These are phyloP conservation scores for Chlorella sp. DNA, from an alignment of 139 green algal genomes.

Conservation along the genomic window DNA sequence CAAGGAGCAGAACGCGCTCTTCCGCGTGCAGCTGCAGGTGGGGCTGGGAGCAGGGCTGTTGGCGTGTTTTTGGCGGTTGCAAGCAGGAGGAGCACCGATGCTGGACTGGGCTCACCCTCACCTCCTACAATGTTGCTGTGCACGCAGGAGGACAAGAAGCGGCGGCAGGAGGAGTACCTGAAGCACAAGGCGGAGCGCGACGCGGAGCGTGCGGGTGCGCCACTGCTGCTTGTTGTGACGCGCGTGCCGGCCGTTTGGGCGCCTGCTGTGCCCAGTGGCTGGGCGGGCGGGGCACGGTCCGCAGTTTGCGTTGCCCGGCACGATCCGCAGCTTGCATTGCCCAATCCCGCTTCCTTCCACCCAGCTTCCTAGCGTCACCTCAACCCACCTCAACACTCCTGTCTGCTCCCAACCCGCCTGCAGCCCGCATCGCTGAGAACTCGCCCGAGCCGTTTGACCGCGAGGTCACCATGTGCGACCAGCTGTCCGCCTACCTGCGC, in stretches of 20 bases:
- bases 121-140: too few species aligned
- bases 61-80: too few species aligned
- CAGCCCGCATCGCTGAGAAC: conserved; percentile 32
- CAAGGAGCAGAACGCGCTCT: conserved; percentile 44
- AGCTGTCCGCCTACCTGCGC: conserved; percentile 40
- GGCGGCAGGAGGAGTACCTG: conserved; percentile 32
- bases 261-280: too few species aligned
- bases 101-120: too few species aligned
- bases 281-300: neutral
- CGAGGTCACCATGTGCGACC: conserved; percentile 47
- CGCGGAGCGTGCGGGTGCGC: conserved; percentile 33
- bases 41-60: neutral
- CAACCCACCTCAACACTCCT: neutral
- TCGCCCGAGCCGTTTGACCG: conserved; percentile 45
- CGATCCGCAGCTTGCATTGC: too few species aligned
- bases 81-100: too few species aligned
- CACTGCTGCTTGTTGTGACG: too few species aligned
- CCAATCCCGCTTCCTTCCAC: too few species aligned
- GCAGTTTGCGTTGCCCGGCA: too few species aligned
- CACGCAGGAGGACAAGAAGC: conserved; percentile 32
- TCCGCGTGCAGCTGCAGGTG: conserved; percentile 27
- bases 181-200: conserved; percentile 41
- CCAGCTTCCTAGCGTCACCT: too few species aligned
- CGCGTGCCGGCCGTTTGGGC: too few species aligned
- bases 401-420: neutral